Conservation (phyloP, 257 asterid genomes). For the Cruciata laevipes region DNA sequence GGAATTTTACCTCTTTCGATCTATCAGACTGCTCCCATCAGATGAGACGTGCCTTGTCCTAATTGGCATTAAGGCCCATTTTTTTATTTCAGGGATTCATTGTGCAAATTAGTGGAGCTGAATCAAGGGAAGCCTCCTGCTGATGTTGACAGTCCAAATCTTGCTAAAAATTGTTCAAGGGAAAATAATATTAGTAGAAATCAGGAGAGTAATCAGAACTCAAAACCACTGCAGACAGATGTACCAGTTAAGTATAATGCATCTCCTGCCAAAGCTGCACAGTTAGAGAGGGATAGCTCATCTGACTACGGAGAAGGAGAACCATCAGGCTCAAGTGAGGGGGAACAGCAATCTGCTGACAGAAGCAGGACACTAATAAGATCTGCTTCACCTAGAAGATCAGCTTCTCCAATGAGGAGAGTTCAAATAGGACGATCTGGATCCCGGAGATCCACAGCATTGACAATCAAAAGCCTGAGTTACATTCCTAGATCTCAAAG, state of each 20-base stretch:
- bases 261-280: conserved; percentile 92
- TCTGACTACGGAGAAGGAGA: conserved; percentile 46
- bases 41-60: background rate
- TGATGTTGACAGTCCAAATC: conserved; percentile 21
- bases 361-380: conserved; percentile 72
- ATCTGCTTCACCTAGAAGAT: conserved; percentile 87
- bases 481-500: conserved; percentile 54
- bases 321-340: conserved; percentile 74
- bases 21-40: background rate
- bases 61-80: conserved; percentile 1
- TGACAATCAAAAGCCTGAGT: conserved; percentile 74
- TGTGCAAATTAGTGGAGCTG: conserved; percentile 46
- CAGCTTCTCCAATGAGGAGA: conserved; percentile 99
- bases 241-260: conserved; percentile 56
- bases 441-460: conserved; percentile 83
- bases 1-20: conserved; percentile 3
- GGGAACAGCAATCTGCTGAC: conserved; percentile 54
- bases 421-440: conserved; percentile 92
- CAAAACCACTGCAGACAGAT: conserved; percentile 30
- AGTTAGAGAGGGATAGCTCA: conserved; percentile 73
- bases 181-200: conserved; percentile 21
- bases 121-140: conserved; percentile 24
- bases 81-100: conserved; percentile 50
- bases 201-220: conserved; percentile 25
- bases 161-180: conserved; percentile 11